phyloP scores from a whole-genome alignment of 1,139 yeast species.

The Nakaseomyces delphensis region DNA sequence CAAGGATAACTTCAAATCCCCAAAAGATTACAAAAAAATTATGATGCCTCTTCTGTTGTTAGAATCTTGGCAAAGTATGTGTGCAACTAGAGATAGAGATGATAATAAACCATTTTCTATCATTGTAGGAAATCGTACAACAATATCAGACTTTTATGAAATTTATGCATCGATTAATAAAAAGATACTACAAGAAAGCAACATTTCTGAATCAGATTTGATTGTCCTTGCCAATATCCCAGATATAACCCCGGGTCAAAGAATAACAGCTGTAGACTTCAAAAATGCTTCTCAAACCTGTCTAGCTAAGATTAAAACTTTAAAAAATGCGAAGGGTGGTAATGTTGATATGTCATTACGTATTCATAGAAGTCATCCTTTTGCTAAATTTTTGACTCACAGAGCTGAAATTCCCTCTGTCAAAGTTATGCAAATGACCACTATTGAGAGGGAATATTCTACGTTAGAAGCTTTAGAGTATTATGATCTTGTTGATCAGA shows the following conservation, averaged over 20 bases:
- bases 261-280: constrained; percentile 24
- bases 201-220: constrained; percentile 67
- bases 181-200: constrained; percentile 42
- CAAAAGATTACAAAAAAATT: constrained; percentile 53
- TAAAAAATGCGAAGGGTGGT: constrained; percentile 57
- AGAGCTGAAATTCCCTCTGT: constrained; percentile 56
- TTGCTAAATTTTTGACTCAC: constrained; percentile 48
- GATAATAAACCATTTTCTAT: constrained; percentile 60
- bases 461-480: constrained; percentile 74
- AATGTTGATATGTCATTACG: constrained; percentile 67
- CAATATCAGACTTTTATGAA: constrained; percentile 82
- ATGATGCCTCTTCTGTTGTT: constrained; percentile 76
- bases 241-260: constrained; percentile 19
- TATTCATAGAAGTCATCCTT: constrained; percentile 39
- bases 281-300: constrained; percentile 37
- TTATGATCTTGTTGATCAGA: constrained; percentile 61
- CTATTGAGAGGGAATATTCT: constrained; percentile 86
- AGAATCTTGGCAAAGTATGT: constrained; percentile 92
- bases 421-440: constrained; percentile 76
- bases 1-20: constrained; percentile 41
- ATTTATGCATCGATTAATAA: constrained; percentile 70
- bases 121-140: constrained; percentile 67
- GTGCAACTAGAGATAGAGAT: constrained; percentile 57
- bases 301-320: constrained; percentile 68
- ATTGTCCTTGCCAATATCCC: constrained; percentile 53